Evolutionary conservation across 257 asterid species (phyloP), one percentile per base, ranked within the genome.

Genomic region (Knoxia roxburghii): DNA sequence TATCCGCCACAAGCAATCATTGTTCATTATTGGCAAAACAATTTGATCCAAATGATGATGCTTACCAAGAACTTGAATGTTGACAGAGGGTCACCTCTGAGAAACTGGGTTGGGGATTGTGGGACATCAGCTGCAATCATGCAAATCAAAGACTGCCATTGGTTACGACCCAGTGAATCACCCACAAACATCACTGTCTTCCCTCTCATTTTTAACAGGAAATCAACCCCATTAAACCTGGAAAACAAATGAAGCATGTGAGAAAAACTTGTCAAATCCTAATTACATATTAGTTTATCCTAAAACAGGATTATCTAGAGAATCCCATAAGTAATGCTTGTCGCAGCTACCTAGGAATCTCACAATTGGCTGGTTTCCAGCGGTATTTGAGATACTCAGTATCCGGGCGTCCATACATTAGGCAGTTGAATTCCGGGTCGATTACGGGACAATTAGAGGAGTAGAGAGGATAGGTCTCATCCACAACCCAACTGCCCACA

Each of bases 111-210:
- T 24, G 83, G 95, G 27, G 97, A 83, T 4, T 76, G 75, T 23
- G 88, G 83, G 40, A 73, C 83, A 7, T 75, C 90, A 29, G 96
- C 81, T 49, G 88, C 75, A 54, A 90, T 82, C 96, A 94, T 76
- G 72, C 99, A 94, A 43, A 88, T 59, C 72, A 94, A 73, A 13
- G 97, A 90, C 71, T 94, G 82, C 96, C 96, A 94, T 75, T 94
- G 99, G 72, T 94, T 94, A 52, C 92, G 79, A 24, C 97, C 96
- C 72, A 94, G 56, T 14, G 99, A 94, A 59, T 94, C 99, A 2
- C 99, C 99, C 32, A 94, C 98, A 70, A 90, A 94, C 98, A 94
- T 90, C 75, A 94, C 82, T 18, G 75, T 88, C 62, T 80, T 80
- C 48, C 82, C 82, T 58, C 57, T 76, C 82, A 80, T 76, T 68